Conservation (phyloP, 2,329 filamentous ascomycete genomes). For the Pezicula rhizophila region DNA sequence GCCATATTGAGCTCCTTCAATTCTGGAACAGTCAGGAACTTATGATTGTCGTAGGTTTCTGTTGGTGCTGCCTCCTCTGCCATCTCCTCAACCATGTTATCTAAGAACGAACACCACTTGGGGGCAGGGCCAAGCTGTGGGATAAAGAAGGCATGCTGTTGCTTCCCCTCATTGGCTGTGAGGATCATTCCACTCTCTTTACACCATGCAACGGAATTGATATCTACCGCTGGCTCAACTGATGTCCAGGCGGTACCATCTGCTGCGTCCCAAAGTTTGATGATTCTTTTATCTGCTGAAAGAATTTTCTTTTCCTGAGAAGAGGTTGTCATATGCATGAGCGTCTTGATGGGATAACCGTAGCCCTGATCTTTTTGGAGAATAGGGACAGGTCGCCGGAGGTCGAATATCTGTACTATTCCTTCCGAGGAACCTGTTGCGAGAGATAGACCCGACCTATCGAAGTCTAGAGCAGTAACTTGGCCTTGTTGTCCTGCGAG, state of each 20-base stretch:
- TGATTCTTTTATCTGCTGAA: slow-evolving; percentile 88
- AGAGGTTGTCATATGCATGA: slow-evolving; percentile 65
- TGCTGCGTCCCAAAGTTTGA: slow-evolving; percentile 89
- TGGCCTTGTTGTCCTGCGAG: slow-evolving; percentile 64
- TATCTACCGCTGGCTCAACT: slow-evolving; percentile 87
- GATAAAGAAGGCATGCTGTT: slow-evolving; percentile 93
- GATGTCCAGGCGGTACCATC: slow-evolving; percentile 89
- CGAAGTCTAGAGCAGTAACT: slow-evolving; percentile 84
- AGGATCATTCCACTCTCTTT: slow-evolving; percentile 90
- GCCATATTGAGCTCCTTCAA: slow-evolving; percentile 79
- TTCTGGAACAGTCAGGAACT: slow-evolving; percentile 88
- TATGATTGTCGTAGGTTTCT: slow-evolving; percentile 97
- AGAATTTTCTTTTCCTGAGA: slow-evolving; percentile 82
- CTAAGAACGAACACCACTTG: slow-evolving; percentile 92
- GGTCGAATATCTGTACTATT: slow-evolving; percentile 83
- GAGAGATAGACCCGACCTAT: slow-evolving; percentile 74
- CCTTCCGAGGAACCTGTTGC: slow-evolving; percentile 85
- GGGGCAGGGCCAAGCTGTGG: slow-evolving; percentile 90
- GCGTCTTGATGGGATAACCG: slow-evolving; percentile 82
- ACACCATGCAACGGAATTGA: slow-evolving; percentile 91
- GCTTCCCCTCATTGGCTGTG: slow-evolving; percentile 92
- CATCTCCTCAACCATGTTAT: slow-evolving; percentile 98
- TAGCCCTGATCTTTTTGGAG: slow-evolving; percentile 95
- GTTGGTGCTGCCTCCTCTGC: slow-evolving; percentile 69
- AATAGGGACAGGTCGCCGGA: slow-evolving; percentile 79